Evolutionary conservation across 805 yeast genomes (phyloP).

Genomic region (Monosporozyma yasuniensis): DNA sequence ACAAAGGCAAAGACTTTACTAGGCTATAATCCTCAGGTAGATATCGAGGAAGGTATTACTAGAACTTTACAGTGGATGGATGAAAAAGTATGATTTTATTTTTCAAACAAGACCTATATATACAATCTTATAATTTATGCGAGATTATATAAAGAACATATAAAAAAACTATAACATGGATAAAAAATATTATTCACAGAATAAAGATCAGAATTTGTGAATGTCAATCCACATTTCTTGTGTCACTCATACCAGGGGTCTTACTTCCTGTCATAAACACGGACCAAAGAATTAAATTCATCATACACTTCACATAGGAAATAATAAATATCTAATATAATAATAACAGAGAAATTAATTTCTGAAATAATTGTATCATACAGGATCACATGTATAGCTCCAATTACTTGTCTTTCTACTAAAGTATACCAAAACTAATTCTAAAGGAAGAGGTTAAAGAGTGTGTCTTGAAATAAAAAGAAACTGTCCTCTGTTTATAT

Average conservation of each 20-base stretch:
- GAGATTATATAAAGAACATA: neutral
- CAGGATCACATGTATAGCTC: no score
- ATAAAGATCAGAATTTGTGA: slow-evolving; percentile 33
- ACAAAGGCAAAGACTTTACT: slow-evolving; percentile 70
- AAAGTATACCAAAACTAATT: no score
- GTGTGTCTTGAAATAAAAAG: no score
- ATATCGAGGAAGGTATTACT: slow-evolving; percentile 68
- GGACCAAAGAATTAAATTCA: slow-evolving; percentile 14
- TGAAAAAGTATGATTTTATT: slow-evolving; percentile 32
- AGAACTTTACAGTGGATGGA: slow-evolving; percentile 84
- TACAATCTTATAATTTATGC: neutral
- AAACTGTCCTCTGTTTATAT: neutral
- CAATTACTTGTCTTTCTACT: neutral
- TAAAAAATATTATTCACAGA: no score
- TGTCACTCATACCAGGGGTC: slow-evolving; percentile 95
- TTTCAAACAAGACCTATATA: neutral
- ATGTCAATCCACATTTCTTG: slow-evolving; percentile 28
- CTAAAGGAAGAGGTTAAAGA: neutral
- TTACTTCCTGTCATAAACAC: slow-evolving; percentile 74
- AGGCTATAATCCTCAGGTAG: slow-evolving; percentile 75
- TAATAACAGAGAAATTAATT: no score
- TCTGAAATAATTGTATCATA: neutral
- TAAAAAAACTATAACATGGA: neutral
- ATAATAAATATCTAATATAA: neutral
- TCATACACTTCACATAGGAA: slow-evolving; percentile 8